Base-by-base conservation (phyloP, 345 rosid species). In the Dovyalis caffra region DNA sequence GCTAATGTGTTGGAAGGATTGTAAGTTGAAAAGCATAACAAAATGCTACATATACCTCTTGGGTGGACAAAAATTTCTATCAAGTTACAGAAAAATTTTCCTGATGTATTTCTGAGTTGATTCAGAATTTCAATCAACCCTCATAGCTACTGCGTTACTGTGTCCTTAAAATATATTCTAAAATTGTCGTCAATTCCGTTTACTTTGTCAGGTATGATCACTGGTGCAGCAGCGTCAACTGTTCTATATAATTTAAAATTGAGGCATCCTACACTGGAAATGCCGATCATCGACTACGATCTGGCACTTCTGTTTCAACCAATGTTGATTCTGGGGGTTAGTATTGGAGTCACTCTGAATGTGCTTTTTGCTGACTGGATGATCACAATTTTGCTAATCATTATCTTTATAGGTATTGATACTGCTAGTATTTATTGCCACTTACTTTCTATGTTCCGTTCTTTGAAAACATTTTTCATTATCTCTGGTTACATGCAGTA, bases 231-330 rank as follows among this genome's bases (percentile, higher is more conserved):
- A 2, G 81, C 71, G 63, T 34, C 88, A 16, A 81, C 88, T 0
- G 88, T 85, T 20, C 73, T 63, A 71, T 85, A 78, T 77, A 87
- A 85, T 57, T 47, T 83, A 37, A 81, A 70, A 66, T 81, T 60
- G 7, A 85, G 87, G 77, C 90, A 87, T 79, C 90, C 88, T 0
- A 77, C 87, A 16, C 85, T 85, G 29, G 87, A 85, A 9, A 9
- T 75, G 66, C 88, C 90, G 21, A 64, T 83, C 26, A 87, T 85
- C 5, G 90, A 87, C 78, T 87, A 85, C 57, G 90, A 87, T 51
- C 40, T 87, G 66, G 90, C 87, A 0, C 88, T 87, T 71, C 80
- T 87, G 1, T 81, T 87, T 69, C 88, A 85, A 53, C 90, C 90
- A 18, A 79, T 85, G 79, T 69, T 87, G 82, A 79, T 87, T 26